Conservation (phyloP, 768 basidiomycete species). For the Mycena chlorophos region DNA sequence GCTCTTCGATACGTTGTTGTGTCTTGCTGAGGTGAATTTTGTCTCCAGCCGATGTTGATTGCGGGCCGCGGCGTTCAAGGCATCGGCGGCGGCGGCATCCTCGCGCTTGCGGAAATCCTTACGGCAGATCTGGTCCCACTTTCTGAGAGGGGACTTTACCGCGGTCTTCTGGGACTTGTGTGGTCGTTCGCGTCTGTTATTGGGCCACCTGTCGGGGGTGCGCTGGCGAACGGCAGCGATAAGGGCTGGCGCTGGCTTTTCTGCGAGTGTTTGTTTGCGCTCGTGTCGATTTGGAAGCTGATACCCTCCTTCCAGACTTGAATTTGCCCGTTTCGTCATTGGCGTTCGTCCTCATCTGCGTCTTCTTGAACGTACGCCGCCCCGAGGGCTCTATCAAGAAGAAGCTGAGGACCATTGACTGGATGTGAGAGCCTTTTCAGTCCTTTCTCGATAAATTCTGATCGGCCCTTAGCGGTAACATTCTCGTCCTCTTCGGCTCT, state of each 20-base stretch:
- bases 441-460: background rate
- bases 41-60: conserved; percentile 32
- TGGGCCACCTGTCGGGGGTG: conserved; percentile 9
- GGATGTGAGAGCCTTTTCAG: conserved; percentile 29
- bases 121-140: conserved; percentile 43
- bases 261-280: conserved; percentile 22
- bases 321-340: conserved; percentile 32
- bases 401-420: conserved; percentile 34
- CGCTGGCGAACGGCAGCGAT: conserved; percentile 17
- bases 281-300: background rate
- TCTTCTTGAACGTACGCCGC: conserved; percentile 25
- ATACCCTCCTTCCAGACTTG: conserved; percentile 25
- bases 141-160: conserved; percentile 38
- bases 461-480: conserved; percentile 34
- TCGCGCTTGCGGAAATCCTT: conserved; percentile 36
- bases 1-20: background rate
- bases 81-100: conserved; percentile 35
- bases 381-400: conserved; percentile 27
- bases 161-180: conserved; percentile 27
- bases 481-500: conserved; percentile 32
- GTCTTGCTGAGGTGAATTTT: background rate
- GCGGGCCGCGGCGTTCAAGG: conserved; percentile 37
- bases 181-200: conserved; percentile 32
- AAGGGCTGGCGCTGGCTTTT: conserved; percentile 31
- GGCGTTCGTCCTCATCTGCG: conserved; percentile 13